Percentiles rank a stretch among this genome's conserved stretches.
These are phyloP conservation scores for Perkinsus olseni DNA, from an alignment of 169 alveolate genomes.

Conservation along the genomic window DNA sequence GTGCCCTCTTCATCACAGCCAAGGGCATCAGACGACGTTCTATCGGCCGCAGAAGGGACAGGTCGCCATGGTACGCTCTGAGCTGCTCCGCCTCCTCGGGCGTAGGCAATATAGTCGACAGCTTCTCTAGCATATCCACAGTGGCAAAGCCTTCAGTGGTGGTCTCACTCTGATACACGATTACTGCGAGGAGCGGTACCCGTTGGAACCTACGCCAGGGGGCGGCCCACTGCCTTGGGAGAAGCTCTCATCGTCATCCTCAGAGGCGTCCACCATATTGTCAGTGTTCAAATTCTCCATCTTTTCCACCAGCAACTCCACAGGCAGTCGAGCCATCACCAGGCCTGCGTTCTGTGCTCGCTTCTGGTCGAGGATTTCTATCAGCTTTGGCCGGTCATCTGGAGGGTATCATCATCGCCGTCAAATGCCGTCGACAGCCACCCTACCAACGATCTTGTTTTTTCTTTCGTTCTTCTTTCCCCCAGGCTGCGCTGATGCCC, in stretches of 20 bases:
- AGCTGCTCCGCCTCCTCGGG: neutral
- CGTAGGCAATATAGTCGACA: neutral
- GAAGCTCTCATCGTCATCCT: neutral
- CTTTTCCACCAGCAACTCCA: neutral
- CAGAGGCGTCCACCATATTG: neutral
- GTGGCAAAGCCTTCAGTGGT: neutral
- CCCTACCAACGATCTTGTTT: neutral
- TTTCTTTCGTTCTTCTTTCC: neutral
- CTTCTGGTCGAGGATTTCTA: neutral
- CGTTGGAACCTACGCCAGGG: neutral
- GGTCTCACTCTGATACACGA: neutral
- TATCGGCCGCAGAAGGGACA: neutral
- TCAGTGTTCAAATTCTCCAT: neutral
- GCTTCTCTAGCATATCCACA: neutral
- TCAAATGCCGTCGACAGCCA: neutral
- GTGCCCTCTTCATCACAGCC: neutral
- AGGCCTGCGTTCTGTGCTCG: neutral
- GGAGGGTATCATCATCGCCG: too few species aligned
- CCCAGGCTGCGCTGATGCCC: neutral
- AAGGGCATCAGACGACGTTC: neutral
- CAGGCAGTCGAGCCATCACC: neutral
- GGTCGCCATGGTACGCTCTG: neutral
- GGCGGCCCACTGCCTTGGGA: neutral
- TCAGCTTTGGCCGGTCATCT: neutral
- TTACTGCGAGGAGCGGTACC: neutral